Conservation (phyloP, 1,139 yeast species). For the Saccharomyces hybrid region DNA sequence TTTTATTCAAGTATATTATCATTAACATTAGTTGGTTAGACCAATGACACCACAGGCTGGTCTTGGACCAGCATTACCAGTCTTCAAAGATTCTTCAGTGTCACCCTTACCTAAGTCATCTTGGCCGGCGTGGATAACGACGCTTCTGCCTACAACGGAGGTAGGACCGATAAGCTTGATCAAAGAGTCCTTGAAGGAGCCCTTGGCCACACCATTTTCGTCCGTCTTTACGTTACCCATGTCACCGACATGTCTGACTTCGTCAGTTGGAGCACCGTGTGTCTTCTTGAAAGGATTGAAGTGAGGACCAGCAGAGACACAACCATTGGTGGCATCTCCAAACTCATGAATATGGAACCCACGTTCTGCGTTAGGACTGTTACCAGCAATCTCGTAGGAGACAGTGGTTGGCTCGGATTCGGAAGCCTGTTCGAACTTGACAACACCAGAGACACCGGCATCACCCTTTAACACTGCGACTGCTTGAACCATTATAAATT, state of each 20-base stretch:
- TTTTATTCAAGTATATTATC: constrained; percentile 1
- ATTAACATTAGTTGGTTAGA: constrained; percentile 39
- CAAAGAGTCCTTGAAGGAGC: constrained; percentile 67
- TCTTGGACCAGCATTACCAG: constrained; percentile 98
- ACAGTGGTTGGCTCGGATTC: constrained; percentile 80
- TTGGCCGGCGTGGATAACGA: constrained; percentile 88
- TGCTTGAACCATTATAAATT: constrained; percentile 31
- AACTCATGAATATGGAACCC: constrained; percentile 98
- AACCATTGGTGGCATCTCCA: constrained; percentile 98
- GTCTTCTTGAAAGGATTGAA: constrained; percentile 87
- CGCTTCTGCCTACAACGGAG: constrained; percentile 90
- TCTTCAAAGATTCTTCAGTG: constrained; percentile 84
- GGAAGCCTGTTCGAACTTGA: constrained; percentile 71
- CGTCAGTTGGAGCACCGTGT: constrained; percentile 94
- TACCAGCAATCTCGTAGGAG: constrained; percentile 81
- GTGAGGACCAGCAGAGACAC: constrained; percentile 98
- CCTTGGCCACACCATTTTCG: constrained; percentile 81
- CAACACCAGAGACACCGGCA: constrained; percentile 78
- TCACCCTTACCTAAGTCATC: constrained; percentile 98
- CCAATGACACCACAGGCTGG: constrained; percentile 99
- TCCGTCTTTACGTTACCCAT: constrained; percentile 91
- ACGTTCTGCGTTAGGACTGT: constrained; percentile 77
- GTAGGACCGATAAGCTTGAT: constrained; percentile 77
- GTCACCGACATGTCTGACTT: constrained; percentile 92
- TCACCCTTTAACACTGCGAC: constrained; percentile 98